A percentile compares a stretch with the other conserved stretches of the same genome.
Conservation (phyloP, 1,284 basidiomycete genomes). For the Heterobasidion irregulare region DNA sequence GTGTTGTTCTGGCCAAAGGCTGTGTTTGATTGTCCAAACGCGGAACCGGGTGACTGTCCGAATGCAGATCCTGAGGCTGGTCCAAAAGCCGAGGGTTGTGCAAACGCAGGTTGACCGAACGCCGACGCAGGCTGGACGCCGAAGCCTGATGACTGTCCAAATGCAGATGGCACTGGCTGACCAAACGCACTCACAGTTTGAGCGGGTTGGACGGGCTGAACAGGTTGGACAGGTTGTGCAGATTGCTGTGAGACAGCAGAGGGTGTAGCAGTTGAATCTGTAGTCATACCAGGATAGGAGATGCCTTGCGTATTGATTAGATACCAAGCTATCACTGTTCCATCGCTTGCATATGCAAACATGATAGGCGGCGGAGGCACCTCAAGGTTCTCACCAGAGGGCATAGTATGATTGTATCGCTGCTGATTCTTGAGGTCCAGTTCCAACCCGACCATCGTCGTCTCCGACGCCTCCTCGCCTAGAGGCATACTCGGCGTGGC, state of each 20-base stretch:
- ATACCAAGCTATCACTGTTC: constrained; percentile 72
- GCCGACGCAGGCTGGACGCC: constrained; percentile 15
- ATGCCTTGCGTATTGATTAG: constrained; percentile 47
- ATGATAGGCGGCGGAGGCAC: constrained; percentile 60
- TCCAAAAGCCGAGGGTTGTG: neutral
- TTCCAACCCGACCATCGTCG: constrained; percentile 60
- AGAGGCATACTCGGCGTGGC: constrained; percentile 62
- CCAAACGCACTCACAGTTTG: constrained; percentile 4
- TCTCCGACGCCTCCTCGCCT: constrained; percentile 65
- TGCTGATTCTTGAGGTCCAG: constrained; percentile 55
- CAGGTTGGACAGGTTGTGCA: constrained; percentile 1
- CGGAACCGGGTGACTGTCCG: neutral
- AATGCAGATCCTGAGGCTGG: neutral
- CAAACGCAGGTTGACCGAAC: constrained; percentile 8
- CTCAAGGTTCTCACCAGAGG: constrained; percentile 37
- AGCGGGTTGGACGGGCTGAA: constrained; percentile 5
- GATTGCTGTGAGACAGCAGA: neutral
- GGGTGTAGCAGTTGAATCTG: constrained; percentile 4
- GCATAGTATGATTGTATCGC: constrained; percentile 27
- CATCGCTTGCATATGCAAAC: constrained; percentile 75
- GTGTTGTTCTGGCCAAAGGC: neutral
- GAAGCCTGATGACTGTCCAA: constrained; percentile 14
- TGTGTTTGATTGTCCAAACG: neutral
- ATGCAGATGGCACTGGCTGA: constrained; percentile 8
- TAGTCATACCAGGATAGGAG: constrained; percentile 50